These are phyloP conservation scores for Lentinula raphanica DNA, from an alignment of 768 basidiomycete genomes.

Conservation along the genomic window DNA sequence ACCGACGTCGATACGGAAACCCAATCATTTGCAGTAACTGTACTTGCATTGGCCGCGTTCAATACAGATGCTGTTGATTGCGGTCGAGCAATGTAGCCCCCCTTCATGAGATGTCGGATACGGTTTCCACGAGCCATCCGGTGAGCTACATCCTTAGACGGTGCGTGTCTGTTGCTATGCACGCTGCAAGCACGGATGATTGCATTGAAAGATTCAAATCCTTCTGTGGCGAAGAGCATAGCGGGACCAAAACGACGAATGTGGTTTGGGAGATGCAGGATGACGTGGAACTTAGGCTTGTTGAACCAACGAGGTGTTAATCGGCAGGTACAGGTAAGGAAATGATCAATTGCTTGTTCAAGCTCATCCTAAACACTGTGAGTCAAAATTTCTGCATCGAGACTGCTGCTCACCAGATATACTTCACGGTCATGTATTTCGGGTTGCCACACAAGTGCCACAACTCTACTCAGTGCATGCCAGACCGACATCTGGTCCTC, in stretches of 20 bases:
- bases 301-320: constrained; percentile 32
- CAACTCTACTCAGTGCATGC: constrained; percentile 26
- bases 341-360: constrained; percentile 26
- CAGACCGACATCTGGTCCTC: constrained; percentile 22
- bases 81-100: constrained; percentile 13
- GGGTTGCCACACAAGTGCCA: constrained; percentile 36
- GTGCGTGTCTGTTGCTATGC: constrained; percentile 26
- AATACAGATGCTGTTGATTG: too few relatives aligned
- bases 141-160: constrained; percentile 18
- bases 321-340: constrained; percentile 25
- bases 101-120: constrained; percentile 15
- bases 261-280: constrained; percentile 31
- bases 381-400: too few relatives aligned
- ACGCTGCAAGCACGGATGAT: constrained; percentile 20
- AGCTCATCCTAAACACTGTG: constrained; percentile 21
- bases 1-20: too few relatives aligned
- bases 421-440: constrained; percentile 26
- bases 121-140: constrained; percentile 14
- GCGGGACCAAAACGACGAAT: constrained; percentile 37
- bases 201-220: constrained; percentile 36
- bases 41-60: too few relatives aligned
- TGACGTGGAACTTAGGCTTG: constrained; percentile 40
- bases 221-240: constrained; percentile 38
- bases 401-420: constrained; percentile 23
- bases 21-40: too few relatives aligned